Percentiles rank a stretch among this genome's conserved stretches.
Conservation (phyloP, 2,329 filamentous ascomycete genomes). For the Camptophora hylomeconis region DNA sequence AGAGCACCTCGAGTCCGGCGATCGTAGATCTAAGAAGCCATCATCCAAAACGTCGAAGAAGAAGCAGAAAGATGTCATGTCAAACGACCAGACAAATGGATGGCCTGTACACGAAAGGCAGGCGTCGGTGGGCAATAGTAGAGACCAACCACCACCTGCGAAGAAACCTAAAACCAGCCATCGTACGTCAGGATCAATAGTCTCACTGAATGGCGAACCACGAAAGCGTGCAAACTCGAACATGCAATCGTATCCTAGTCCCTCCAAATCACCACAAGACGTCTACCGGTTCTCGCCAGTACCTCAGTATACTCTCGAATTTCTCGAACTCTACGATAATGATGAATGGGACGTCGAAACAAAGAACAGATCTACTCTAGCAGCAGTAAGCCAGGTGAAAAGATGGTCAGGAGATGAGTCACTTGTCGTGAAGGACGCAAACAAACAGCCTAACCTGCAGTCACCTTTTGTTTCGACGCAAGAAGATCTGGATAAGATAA, state of each 20-base stretch:
- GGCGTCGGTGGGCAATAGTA: slow-evolving; percentile 39
- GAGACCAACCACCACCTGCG: slow-evolving; percentile 45
- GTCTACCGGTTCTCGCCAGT: slow-evolving; percentile 48
- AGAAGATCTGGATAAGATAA: slow-evolving; percentile 40
- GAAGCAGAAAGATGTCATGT: slow-evolving; percentile 56
- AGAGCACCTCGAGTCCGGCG: slow-evolving; percentile 42
- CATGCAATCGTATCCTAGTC: slow-evolving; percentile 53
- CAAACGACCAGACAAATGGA: slow-evolving; percentile 54
- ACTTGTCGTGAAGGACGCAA: slow-evolving; percentile 53
- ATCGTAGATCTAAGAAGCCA: slow-evolving; percentile 62
- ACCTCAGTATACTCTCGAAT: slow-evolving; percentile 61
- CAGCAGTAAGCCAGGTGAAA: slow-evolving; percentile 60
- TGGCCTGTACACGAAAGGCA: slow-evolving; percentile 42
- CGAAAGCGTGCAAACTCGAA: slow-evolving; percentile 49
- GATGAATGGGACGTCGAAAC: slow-evolving; percentile 37
- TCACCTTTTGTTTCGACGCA: slow-evolving; percentile 59
- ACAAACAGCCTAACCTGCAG: slow-evolving; percentile 39
- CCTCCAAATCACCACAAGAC: slow-evolving; percentile 47
- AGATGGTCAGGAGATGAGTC: slow-evolving; percentile 66
- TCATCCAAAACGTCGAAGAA: slow-evolving; percentile 78
- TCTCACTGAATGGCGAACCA: slow-evolving; percentile 48
- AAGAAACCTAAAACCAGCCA: slow-evolving; percentile 79
- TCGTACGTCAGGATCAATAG: slow-evolving; percentile 62
- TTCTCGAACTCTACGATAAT: slow-evolving; percentile 60
- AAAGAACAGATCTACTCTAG: slow-evolving; percentile 64